These are phyloP conservation scores for Phytopythium montanum DNA, from an alignment of 352 stramenopile species.

Conservation along the genomic window DNA sequence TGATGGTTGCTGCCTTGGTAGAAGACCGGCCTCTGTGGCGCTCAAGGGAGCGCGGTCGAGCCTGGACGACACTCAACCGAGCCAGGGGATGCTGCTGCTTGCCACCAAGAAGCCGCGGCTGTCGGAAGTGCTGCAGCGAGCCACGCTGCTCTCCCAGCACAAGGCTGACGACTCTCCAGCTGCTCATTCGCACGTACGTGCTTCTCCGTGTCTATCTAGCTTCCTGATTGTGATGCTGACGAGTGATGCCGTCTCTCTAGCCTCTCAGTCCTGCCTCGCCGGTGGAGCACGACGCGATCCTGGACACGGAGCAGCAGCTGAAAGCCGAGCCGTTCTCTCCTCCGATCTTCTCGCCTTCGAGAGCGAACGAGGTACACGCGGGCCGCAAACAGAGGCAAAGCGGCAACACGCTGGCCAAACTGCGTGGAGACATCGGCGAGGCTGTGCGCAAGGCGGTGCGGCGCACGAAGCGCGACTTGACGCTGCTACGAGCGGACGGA, in stretches of 20 bases:
- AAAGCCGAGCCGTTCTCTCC: conserved; percentile 46
- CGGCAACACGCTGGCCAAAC: conserved; percentile 32
- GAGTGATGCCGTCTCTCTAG: background rate
- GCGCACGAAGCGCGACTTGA: conserved; percentile 54
- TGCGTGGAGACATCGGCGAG: conserved; percentile 55
- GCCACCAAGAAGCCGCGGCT: conserved; percentile 27
- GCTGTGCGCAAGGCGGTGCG: conserved; percentile 48
- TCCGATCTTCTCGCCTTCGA: conserved; percentile 56
- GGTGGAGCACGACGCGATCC: conserved; percentile 37
- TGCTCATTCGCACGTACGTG: conserved; percentile 14
- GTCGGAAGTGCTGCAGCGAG: conserved; percentile 53
- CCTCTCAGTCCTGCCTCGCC: conserved; percentile 1
- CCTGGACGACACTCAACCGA: background rate
- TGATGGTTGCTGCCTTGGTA: conserved; percentile 6
- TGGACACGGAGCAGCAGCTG: conserved; percentile 60
- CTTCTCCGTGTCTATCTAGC: background rate
- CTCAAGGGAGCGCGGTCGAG: background rate
- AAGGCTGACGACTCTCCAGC: conserved; percentile 6
- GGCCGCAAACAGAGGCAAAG: conserved; percentile 17
- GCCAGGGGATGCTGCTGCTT: too few relatives aligned
- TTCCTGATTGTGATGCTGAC: background rate
- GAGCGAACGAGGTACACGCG: conserved; percentile 8
- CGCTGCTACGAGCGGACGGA: conserved; percentile 43
- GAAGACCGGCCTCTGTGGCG: conserved; percentile 20
- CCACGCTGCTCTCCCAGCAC: conserved; percentile 58